A percentile compares a stretch with the other conserved stretches of the same genome.
Evolutionary conservation across 1,284 basidiomycete genomes (phyloP).

Genomic region (Flammula alnicola): DNA sequence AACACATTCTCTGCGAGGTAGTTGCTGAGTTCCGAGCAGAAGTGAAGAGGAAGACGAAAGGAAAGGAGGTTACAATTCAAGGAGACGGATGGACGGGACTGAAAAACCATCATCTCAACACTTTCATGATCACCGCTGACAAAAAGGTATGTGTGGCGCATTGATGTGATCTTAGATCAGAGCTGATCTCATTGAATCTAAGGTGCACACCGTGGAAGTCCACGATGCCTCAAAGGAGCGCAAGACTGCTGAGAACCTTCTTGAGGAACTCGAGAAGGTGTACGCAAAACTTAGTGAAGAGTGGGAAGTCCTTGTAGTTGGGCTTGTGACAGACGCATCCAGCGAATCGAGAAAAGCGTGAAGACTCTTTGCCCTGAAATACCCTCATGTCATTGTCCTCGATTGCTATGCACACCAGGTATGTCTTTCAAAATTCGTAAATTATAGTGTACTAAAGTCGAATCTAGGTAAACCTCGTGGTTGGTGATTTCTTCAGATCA

Average conservation of each 20-base stretch:
- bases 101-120: slow-evolving; percentile 34
- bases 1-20: slow-evolving; percentile 14
- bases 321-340: slow-evolving; percentile 40
- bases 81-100: slow-evolving; percentile 37
- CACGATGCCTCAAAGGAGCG: slow-evolving; percentile 33
- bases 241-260: slow-evolving; percentile 37
- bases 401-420: slow-evolving; percentile 48
- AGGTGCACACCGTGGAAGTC: slow-evolving; percentile 35
- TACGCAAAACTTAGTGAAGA: slow-evolving; percentile 22
- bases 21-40: slow-evolving; percentile 3
- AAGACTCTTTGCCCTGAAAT: slow-evolving; percentile 21
- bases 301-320: slow-evolving; percentile 33
- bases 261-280: slow-evolving; percentile 27
- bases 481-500: slow-evolving; percentile 42
- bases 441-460: slow-evolving; percentile 1
- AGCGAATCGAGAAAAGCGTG: slow-evolving; percentile 40
- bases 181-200: slow-evolving; percentile 7
- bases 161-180: background rate
- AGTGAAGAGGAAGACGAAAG: slow-evolving; percentile 3
- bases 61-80: slow-evolving; percentile 26
- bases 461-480: slow-evolving; percentile 45
- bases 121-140: slow-evolving; percentile 33
- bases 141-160: slow-evolving; percentile 24
- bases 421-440: slow-evolving; percentile 8
- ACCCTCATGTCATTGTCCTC: slow-evolving; percentile 31